Base-by-base conservation (phyloP, 495 filamentous ascomycete genomes). In the Talaromyces nanjingensis region DNA sequence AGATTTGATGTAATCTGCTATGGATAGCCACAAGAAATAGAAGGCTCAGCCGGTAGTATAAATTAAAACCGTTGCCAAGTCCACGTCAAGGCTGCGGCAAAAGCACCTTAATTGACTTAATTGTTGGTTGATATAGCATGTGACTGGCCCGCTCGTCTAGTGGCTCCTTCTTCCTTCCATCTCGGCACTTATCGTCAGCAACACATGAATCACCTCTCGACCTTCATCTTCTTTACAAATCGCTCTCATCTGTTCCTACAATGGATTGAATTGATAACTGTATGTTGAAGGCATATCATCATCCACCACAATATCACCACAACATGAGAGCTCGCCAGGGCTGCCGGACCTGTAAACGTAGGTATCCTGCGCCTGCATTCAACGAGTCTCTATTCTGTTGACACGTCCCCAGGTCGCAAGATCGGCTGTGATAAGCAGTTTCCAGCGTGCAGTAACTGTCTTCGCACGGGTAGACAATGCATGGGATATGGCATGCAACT, bases 391-490 rank as follows among this genome's bases (percentile, higher is more conserved):
- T 20, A 59, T 42, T 34, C 6, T 24, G 29, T 8, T 34, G 29
- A 33, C 31, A 59, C 12, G 2, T 20, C 6, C 16, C 29, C 24
- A 60, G 59, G 37, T 1, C 34, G 59, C 22, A 60, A 60, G 22
- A 60, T 60, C 14, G 59, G 59, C 24, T 60, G 59, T 47, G 59
- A 60, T 34, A 60, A 60, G 24, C 34, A 47, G 6, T 7, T 60
- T n/a, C 59, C 59, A n/a, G 33, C n/a, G 33, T 60, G 59, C 25
- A 11, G 39, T 2, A 60, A 60, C 6, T 60, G 59, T 6, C 33
- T 22, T 27, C 59, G 59, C 33, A 60, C 59, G 18, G 37, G 34
- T 7, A 60, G 59, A 18, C 20, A 60, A 27, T 60, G 59, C 24
- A 24, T 60, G 18, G 59, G 59, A n/a, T 60, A 60, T 34, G 37